phyloP scores from a whole-genome alignment of 116 monocot genomes.

The Papilionanthe hybrid region DNA sequence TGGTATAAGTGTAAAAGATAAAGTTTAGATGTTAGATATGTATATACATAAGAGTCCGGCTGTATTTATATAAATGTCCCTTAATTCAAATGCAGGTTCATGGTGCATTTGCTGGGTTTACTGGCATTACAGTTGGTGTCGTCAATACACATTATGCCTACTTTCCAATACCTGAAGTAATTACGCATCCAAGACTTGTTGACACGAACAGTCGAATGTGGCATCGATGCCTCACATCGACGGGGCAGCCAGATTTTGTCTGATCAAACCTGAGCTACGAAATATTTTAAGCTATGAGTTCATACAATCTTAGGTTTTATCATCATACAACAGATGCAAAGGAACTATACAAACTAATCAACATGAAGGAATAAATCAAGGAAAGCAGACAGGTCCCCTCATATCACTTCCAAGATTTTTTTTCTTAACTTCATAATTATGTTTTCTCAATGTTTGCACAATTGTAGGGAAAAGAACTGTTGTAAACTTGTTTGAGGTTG shows the following conservation, averaged over 20 bases:
- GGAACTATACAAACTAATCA: not conserved
- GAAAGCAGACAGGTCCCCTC: not conserved
- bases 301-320: not conserved
- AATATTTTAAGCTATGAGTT: not conserved
- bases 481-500: not conserved
- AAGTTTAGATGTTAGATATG: too few species aligned
- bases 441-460: not conserved
- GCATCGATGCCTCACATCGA: conserved; percentile 69
- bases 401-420: not conserved
- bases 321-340: not conserved
- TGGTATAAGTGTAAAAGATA: too few species aligned
- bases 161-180: conserved; percentile 66
- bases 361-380: not conserved
- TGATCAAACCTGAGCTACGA: conserved; percentile 5
- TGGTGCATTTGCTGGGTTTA: conserved; percentile 76
- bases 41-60: too few species aligned
- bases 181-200: conserved; percentile 37
- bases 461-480: not conserved
- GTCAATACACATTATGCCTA: conserved; percentile 69
- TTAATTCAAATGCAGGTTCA: conserved; percentile 40
- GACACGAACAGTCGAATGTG: conserved; percentile 78
- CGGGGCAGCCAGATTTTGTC: conserved; percentile 67
- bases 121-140: conserved; percentile 60
- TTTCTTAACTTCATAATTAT: not conserved
- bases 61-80: too few species aligned